Evolutionary conservation across 345 rosid genomes (phyloP), one percentile per base, ranked within the genome.

Genomic region (Brassica carinata): DNA sequence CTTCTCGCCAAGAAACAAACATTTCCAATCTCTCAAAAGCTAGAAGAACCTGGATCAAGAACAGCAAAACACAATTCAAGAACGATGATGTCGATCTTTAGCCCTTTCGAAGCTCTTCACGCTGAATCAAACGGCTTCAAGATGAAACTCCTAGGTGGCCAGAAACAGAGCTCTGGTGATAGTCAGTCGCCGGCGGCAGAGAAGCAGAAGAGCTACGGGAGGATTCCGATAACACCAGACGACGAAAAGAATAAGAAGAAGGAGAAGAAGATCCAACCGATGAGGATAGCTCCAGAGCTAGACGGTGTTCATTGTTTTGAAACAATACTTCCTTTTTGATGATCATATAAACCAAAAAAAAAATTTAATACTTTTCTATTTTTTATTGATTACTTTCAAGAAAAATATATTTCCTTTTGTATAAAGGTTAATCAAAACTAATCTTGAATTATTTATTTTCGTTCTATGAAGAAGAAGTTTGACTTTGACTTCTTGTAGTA

Each of bases 221-320:
- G 74, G 7, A 1, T 3, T 31, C 53, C 71, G 23, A 1, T 65
- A 62, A 48, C 85, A 63, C 29, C 63, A 0, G 36, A n/a, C 2
- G 73, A 53, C 0, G 36, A 62, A 38, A 77, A 74, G 62, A 75
- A 11, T 0, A 58, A 1, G 80, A 58, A 1, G 80, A 58, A 0
- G 27, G 31, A 38, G 62, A 72, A 6, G 29, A 53, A 10, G 79
- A 67, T 79, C 1, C 77, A 26, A 40, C 72, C 69, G 17, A 30
- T 87, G 68, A 90, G 92, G 83, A 89, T 93, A 78, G 98, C 93
- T 13, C 90, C 89, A 82, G 97, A 91, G 91, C 75, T 93, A 6
- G 97, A 91, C 15, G 98, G 98, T 15, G 75, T 90, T 34, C 84
- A 90, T 85, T 93, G 95, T 75, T 93, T 93, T 15, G 97, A 55